Conservation (phyloP, 1,284 basidiomycete genomes). For the Ceratobasidium sp. region DNA sequence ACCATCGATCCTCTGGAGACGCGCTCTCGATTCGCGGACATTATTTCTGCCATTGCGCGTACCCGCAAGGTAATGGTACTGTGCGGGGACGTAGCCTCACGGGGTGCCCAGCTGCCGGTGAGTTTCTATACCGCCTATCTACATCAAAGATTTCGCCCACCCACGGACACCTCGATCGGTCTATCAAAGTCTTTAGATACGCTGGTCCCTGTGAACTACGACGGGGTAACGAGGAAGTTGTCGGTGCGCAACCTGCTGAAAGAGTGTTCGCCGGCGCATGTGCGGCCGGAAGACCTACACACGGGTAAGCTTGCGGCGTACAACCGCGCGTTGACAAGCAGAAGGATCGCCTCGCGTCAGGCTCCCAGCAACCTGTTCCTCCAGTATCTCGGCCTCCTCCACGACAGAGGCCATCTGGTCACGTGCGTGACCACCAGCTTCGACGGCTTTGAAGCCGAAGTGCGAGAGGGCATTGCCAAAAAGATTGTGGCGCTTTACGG, state of each 20-base stretch:
- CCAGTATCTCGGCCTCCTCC: not conserved
- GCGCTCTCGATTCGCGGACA: too few species aligned
- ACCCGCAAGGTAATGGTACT: constrained; percentile 8
- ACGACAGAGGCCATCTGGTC: not conserved
- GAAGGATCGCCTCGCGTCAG: not conserved
- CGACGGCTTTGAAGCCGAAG: not conserved
- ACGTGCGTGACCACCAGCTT: constrained; percentile 3
- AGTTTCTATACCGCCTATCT: not conserved
- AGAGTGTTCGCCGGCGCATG: not conserved
- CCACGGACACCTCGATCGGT: not conserved
- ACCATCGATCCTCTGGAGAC: too few species aligned
- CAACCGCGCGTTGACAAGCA: not conserved
- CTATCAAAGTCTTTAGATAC: not conserved
- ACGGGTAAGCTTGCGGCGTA: not conserved
- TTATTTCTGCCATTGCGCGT: too few species aligned
- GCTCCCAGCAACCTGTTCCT: not conserved
- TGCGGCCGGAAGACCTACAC: not conserved
- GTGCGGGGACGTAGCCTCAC: not conserved
- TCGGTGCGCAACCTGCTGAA: not conserved
- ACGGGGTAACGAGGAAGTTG: not conserved
- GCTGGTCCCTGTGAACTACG: not conserved
- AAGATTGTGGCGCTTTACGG: constrained; percentile 9
- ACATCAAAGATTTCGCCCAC: not conserved
- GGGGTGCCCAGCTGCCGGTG: not conserved
- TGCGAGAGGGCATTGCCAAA: not conserved